Conservation (phyloP, 345 rosid species). For the Eucalyptus polyanthemos region DNA sequence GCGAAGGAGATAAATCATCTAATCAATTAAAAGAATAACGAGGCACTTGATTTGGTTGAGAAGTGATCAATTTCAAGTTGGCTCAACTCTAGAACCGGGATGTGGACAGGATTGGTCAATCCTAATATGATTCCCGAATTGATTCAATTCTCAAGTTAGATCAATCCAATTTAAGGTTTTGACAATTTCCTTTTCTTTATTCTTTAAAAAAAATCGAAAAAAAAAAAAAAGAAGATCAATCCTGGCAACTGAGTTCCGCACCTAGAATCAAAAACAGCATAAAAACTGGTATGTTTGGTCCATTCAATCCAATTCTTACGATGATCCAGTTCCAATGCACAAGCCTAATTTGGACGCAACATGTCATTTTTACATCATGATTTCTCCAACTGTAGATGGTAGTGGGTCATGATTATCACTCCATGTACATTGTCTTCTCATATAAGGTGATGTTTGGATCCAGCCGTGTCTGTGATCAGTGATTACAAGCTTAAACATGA, state of each 20-base stretch:
- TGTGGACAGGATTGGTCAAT: background rate
- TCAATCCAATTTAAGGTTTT: too few species aligned
- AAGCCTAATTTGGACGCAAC: background rate
- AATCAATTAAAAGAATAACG: background rate
- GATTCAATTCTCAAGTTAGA: too few species aligned
- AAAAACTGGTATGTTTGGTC: background rate
- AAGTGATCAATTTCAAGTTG: background rate
- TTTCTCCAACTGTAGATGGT: background rate
- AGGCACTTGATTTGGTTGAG: background rate
- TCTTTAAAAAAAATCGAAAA: too few species aligned
- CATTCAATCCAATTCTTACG: background rate
- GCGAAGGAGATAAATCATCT: background rate
- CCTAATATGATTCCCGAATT: background rate
- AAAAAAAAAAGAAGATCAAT: too few species aligned
- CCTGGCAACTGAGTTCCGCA: rapidly evolving
- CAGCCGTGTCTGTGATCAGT: rapidly evolving
- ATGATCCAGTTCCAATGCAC: background rate
- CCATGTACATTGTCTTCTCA: background rate
- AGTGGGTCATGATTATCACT: background rate
- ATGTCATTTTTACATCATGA: background rate
- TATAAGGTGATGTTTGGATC: background rate
- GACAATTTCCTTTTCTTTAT: background rate
- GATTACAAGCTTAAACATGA: background rate
- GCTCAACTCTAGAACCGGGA: background rate
- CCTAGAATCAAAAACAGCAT: too few species aligned